These are phyloP conservation scores for Astraeus odoratus DNA, from an alignment of 768 basidiomycete species.

Conservation along the genomic window DNA sequence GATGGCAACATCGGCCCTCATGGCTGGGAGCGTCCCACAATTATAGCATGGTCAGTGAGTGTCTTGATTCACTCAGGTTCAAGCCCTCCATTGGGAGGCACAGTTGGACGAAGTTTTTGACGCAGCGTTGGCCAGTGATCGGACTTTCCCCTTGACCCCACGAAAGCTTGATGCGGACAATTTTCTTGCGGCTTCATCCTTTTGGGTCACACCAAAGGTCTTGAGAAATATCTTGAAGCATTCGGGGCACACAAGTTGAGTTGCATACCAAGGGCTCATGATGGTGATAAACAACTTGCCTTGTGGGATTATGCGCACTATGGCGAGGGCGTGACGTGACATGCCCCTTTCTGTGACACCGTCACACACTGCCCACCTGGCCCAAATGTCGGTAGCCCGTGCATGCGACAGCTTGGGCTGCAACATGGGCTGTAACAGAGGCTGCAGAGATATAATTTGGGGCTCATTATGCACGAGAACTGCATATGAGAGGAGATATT, in stretches of 20 bases:
- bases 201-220: slow-evolving; percentile 6
- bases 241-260: slow-evolving; percentile 9
- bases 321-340: slow-evolving; percentile 3
- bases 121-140: neutral
- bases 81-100: slow-evolving; percentile 1
- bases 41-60: slow-evolving; percentile 5
- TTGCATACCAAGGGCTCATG: slow-evolving; percentile 5
- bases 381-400: neutral
- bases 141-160: neutral
- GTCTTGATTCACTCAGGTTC: slow-evolving; percentile 8
- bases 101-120: neutral
- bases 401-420: neutral
- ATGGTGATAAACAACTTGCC: slow-evolving; percentile 9
- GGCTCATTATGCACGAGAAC: neutral
- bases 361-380: neutral
- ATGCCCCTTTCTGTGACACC: slow-evolving; percentile 8
- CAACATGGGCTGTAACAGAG: no score
- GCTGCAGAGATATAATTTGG: neutral
- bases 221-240: slow-evolving; percentile 2
- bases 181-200: neutral
- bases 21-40: neutral
- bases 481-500: neutral
- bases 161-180: neutral
- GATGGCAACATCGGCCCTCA: neutral
- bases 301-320: neutral